Evolutionary conservation across 768 basidiomycete genomes (phyloP), one percentile per base, ranked within the genome.

Genomic region (Lentinula aciculospora): DNA sequence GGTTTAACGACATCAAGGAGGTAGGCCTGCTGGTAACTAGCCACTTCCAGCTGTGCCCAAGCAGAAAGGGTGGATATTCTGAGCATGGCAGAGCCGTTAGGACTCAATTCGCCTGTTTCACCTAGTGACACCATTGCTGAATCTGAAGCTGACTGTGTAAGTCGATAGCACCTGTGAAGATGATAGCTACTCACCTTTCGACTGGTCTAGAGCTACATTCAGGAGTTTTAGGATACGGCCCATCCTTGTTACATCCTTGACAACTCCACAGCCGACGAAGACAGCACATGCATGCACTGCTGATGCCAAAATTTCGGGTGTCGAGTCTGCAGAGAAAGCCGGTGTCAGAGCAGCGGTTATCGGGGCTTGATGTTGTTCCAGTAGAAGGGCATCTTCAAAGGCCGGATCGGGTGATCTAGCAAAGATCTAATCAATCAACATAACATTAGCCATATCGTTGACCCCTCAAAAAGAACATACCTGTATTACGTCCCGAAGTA

Each of bases 361-460:
- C 0, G 97, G 96, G 0, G 97, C 96, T 72, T 99, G 97, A 69
- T 97, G 90, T 69, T 99, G 97, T 67, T 99, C 96, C 12, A 99
- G 81, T 2, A 99, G 76, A 4, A 95, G 76, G 0, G 91, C 85
- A 59, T 92, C 92, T 32, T 92, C 89, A 64, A 93, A 98, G 53
- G 94, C 94, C 1, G 94, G 92, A 72, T 99, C 97, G 0, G 92
- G 90, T 5, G 91, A 82, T 28, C 77, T 72, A 2, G 92, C 83
- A 71, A 99, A 99, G 55, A 88, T 83, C 96, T 98, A 6, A 44
- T 8, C 25, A 17, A 50, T 51, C n/a, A 27, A 15, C 15, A n/a
- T 6, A 27, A n/a, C 32, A 8, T 34, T 12, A 37, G 42, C 34
- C 1, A 31, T 32, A 47, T 28, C 29, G 8, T 2, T 9, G 12